A percentile compares a stretch with the other conserved stretches of the same genome.
These are phyloP conservation scores for Claviceps africana DNA, from an alignment of 2,329 filamentous ascomycete species.

Conservation along the genomic window DNA sequence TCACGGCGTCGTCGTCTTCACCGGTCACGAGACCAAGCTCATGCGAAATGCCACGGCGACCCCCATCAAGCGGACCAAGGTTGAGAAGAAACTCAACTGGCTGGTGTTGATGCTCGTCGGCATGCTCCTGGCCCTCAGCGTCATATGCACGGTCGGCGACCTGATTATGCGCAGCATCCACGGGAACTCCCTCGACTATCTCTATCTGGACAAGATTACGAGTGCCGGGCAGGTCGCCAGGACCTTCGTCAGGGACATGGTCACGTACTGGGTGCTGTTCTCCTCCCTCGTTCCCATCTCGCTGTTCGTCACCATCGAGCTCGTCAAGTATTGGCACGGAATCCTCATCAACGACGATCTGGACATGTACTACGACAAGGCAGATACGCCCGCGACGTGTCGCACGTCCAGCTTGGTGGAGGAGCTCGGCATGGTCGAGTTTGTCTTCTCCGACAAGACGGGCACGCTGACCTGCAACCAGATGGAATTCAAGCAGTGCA, in stretches of 20 bases:
- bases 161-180: conserved; percentile 60
- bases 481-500: conserved; percentile 97
- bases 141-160: conserved; percentile 85
- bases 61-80: conserved; percentile 93
- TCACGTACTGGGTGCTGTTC: conserved; percentile 97
- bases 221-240: conserved; percentile 41
- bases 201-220: conserved; percentile 50
- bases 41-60: conserved; percentile 97
- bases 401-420: conserved; percentile 93
- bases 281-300: conserved; percentile 95
- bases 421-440: conserved; percentile 95
- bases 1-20: conserved; percentile 86
- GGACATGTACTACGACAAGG: conserved; percentile 95
- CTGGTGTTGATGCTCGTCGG: conserved; percentile 82
- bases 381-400: conserved; percentile 88
- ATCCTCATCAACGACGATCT: conserved; percentile 94
- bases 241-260: conserved; percentile 85
- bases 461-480: conserved; percentile 94
- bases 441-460: conserved; percentile 97
- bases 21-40: conserved; percentile 90
- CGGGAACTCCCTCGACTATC: conserved; percentile 52
- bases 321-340: conserved; percentile 97
- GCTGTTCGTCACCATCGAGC: conserved; percentile 90
- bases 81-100: conserved; percentile 84
- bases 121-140: conserved; percentile 70